Conservation (phyloP, 192 early-diverging fungal species). For the Entomortierella beljakovae region DNA sequence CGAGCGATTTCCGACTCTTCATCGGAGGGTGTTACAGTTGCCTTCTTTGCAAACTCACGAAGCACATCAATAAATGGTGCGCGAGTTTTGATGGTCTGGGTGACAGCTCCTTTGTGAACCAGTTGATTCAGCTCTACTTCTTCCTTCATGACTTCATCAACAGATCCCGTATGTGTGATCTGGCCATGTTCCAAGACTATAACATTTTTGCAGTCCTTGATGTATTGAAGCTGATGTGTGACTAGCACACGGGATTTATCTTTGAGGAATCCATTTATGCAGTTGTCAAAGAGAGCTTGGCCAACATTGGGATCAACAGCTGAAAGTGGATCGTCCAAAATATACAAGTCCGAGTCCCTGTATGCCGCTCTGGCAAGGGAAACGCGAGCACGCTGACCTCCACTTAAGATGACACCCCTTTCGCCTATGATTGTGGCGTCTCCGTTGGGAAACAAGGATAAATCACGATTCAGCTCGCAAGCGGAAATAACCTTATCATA, state of each 20-base stretch:
- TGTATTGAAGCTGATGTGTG: slow-evolving; percentile 72
- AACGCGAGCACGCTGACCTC: slow-evolving; percentile 75
- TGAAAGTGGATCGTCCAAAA: slow-evolving; percentile 81
- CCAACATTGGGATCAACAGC: slow-evolving; percentile 76
- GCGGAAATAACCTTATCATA: slow-evolving; percentile 68
- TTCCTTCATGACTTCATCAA: slow-evolving; percentile 43
- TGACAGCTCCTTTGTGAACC: slow-evolving; percentile 23
- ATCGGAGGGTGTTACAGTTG: slow-evolving; percentile 15
- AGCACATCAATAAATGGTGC: slow-evolving; percentile 48
- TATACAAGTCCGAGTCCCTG: slow-evolving; percentile 69
- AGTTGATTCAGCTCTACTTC: slow-evolving; percentile 40
- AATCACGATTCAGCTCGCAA: slow-evolving; percentile 64
- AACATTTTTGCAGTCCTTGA: slow-evolving; percentile 62
- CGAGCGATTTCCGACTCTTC: not conserved
- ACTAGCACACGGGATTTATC: slow-evolving; percentile 70
- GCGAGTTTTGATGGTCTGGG: slow-evolving; percentile 35
- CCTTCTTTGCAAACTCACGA: slow-evolving; percentile 53
- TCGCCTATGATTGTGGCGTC: slow-evolving; percentile 73
- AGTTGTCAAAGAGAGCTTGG: slow-evolving; percentile 69
- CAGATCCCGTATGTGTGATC: slow-evolving; percentile 38
- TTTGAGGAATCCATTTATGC: slow-evolving; percentile 63
- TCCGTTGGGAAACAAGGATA: slow-evolving; percentile 69
- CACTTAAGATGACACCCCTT: slow-evolving; percentile 71
- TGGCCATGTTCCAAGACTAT: slow-evolving; percentile 65
- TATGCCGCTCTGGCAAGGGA: slow-evolving; percentile 76